A percentile compares a stretch with the other conserved stretches of the same genome.
phyloP scores from a whole-genome alignment of 2,329 filamentous ascomycete species.

The Coniella lustricola region DNA sequence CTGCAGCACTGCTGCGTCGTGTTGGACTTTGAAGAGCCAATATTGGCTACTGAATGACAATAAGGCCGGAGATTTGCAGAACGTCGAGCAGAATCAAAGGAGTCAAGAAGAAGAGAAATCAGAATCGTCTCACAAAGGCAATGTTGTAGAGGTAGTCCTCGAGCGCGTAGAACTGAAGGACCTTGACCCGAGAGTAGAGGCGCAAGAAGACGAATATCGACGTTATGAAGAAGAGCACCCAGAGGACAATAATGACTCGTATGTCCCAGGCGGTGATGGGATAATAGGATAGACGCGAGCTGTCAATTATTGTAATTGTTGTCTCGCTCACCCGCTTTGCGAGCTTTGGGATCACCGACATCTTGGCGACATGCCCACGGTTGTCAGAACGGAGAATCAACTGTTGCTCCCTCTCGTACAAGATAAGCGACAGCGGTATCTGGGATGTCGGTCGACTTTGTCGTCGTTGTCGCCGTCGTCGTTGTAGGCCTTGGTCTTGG shows the following conservation, averaged over 20 bases:
- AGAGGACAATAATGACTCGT: constrained; percentile 13
- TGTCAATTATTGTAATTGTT: constrained; percentile 4
- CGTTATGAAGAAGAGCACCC: constrained; percentile 13
- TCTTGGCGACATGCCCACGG: constrained; percentile 5
- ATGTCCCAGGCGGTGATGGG: constrained; percentile 13
- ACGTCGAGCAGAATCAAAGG: too few species aligned
- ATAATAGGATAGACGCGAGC: constrained; percentile 4
- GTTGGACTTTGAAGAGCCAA: too few species aligned
- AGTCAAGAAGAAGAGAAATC: not conserved
- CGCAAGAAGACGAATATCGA: constrained; percentile 14
- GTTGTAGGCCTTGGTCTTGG: too few species aligned
- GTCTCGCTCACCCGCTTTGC: constrained; percentile 9
- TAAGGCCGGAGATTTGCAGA: too few species aligned
- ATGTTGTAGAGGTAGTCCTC: constrained; percentile 16
- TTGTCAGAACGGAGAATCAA: not conserved
- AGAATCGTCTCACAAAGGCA: constrained; percentile 10
- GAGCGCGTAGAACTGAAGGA: constrained; percentile 15
- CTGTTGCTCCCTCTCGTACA: not conserved
- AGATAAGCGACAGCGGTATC: too few species aligned
- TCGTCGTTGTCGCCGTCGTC: too few species aligned
- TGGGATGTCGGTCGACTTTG: too few species aligned
- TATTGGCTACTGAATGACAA: too few species aligned
- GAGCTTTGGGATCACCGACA: constrained; percentile 4
- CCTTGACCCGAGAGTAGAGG: constrained; percentile 12
- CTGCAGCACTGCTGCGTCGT: too few species aligned